Evolutionary conservation across 495 filamentous ascomycete species (phyloP).

Genomic region (Sordaria brevicollis): DNA sequence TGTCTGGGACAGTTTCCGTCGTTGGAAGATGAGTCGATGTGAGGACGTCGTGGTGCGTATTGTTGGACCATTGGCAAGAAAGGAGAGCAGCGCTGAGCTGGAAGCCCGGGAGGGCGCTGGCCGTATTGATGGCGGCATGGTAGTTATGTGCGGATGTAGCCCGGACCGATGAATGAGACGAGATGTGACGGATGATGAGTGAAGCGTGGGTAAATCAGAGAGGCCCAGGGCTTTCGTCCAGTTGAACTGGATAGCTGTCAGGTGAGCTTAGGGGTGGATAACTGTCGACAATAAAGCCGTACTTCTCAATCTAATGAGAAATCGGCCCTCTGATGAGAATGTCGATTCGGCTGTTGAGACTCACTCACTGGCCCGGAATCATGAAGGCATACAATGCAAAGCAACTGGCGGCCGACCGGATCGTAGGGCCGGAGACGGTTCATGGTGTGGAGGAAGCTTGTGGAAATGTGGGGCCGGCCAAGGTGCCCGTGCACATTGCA

Average conservation of each 20-base stretch:
- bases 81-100: background rate
- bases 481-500: background rate
- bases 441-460: background rate
- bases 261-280: background rate
- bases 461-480: background rate
- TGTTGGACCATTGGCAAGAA: background rate
- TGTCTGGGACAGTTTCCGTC: background rate
- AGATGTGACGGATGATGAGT: background rate
- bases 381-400: background rate
- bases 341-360: background rate
- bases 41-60: background rate
- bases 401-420: background rate
- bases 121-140: background rate
- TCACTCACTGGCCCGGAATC: background rate
- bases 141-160: background rate
- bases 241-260: background rate
- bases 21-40: background rate
- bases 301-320: background rate
- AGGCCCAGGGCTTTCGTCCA: background rate
- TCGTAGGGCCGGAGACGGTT: background rate
- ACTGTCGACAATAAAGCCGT: background rate
- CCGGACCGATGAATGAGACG: background rate
- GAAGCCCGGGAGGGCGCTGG: background rate
- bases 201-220: background rate
- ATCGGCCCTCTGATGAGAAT: background rate